These are phyloP conservation scores for Crithidia thermophila DNA, from an alignment of 208 protist species.

Conservation along the genomic window DNA sequence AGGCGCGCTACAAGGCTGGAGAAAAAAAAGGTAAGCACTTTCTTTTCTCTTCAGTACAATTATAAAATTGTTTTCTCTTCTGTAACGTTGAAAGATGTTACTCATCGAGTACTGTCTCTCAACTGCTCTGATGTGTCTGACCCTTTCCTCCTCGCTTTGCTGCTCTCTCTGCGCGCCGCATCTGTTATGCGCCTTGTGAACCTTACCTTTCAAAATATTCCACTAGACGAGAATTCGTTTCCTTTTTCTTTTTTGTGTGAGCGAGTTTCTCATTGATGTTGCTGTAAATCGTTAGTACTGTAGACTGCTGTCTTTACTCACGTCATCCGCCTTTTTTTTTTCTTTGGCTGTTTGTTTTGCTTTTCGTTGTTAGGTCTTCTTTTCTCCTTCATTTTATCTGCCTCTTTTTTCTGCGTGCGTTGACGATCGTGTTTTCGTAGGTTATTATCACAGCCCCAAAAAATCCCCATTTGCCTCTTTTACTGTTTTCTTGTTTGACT, in stretches of 20 bases:
- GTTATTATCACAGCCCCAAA: too few relatives aligned
- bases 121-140: not conserved
- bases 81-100: not conserved
- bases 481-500: too few relatives aligned
- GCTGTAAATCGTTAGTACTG: too few relatives aligned
- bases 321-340: constrained; percentile 2
- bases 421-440: too few relatives aligned
- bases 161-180: not conserved
- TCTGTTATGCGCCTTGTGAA: not conserved
- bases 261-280: not conserved
- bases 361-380: constrained; percentile 2
- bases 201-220: constrained; percentile 1
- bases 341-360: not conserved
- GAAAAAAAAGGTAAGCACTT: too few relatives aligned
- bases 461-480: too few relatives aligned
- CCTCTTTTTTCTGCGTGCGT: too few relatives aligned
- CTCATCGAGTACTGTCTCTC: too few relatives aligned
- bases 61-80: not conserved
- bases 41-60: too few relatives aligned
- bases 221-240: not conserved
- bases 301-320: too few relatives aligned
- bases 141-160: not conserved
- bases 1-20: too few relatives aligned
- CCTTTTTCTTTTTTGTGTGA: not conserved
- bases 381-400: constrained; percentile 1